Evolutionary conservation across 768 basidiomycete species (phyloP).

Genomic region (Pulveroboletus frians): DNA sequence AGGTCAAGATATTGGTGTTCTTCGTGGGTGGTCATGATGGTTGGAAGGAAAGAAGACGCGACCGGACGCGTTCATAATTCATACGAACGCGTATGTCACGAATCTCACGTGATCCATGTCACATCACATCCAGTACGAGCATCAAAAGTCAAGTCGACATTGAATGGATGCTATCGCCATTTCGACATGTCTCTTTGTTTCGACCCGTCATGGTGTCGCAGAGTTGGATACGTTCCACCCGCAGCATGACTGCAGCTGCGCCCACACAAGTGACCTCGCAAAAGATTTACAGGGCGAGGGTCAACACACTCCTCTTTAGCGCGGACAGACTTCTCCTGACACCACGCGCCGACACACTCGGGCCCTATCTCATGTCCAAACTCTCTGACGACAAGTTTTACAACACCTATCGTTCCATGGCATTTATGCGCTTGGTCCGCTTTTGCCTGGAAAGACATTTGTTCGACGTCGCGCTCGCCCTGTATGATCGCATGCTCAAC

Average conservation of each 20-base stretch:
- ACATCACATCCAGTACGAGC: conserved; percentile 7
- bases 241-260: background rate
- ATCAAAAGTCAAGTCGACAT: background rate
- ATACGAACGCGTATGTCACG: conserved; percentile 6
- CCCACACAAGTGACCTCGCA: conserved; percentile 2
- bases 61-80: conserved; percentile 7
- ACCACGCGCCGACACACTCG: conserved; percentile 15
- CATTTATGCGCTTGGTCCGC: conserved; percentile 37
- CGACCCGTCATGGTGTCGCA: conserved; percentile 1
- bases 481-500: conserved; percentile 40
- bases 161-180: conserved; percentile 1
- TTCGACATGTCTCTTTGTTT: conserved; percentile 6
- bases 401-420: conserved; percentile 25
- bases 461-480: conserved; percentile 35
- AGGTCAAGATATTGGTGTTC: conserved; percentile 88
- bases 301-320: conserved; percentile 24
- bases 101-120: conserved; percentile 8
- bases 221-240: conserved; percentile 1
- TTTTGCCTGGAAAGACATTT: conserved; percentile 37
- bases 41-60: background rate
- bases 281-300: conserved; percentile 18
- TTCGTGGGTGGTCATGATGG: conserved; percentile 48
- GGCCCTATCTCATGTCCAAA: conserved; percentile 18
- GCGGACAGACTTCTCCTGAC: conserved; percentile 27
- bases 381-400: conserved; percentile 24